A percentile compares a stretch with the other conserved stretches of the same genome.
Conservation (phyloP, 139 green algal species). For the Yamagishiella unicocca region DNA sequence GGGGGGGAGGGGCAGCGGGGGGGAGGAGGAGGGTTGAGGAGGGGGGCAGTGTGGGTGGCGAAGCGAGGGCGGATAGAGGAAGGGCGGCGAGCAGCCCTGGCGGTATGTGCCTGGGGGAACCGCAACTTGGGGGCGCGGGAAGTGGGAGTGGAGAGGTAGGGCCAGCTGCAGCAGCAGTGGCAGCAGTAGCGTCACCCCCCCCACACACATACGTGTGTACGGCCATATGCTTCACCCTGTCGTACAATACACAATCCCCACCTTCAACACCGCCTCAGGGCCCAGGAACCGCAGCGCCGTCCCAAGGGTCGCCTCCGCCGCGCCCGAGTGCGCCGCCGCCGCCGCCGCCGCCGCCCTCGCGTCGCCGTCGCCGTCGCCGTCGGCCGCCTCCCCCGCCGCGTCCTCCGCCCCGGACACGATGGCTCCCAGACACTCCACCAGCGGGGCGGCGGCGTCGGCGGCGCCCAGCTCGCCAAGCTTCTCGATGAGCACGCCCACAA, state of each 20-base stretch:
- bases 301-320: slow-evolving; percentile 77
- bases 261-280: slow-evolving; percentile 73
- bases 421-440: slow-evolving; percentile 67
- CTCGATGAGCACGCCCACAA: slow-evolving; percentile 66
- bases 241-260: too few relatives aligned
- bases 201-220: too few relatives aligned
- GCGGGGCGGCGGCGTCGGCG: slow-evolving; percentile 54
- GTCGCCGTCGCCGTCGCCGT: not conserved
- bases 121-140: too few relatives aligned
- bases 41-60: not conserved
- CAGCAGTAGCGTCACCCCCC: too few relatives aligned
- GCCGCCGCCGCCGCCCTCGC: slow-evolving; percentile 3
- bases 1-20: not conserved
- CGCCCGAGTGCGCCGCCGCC: slow-evolving; percentile 43
- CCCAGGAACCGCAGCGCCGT: slow-evolving; percentile 80
- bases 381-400: slow-evolving; percentile 51
- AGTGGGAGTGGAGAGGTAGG: too few relatives aligned
- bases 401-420: slow-evolving; percentile 74
- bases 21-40: not conserved
- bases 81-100: too few relatives aligned
- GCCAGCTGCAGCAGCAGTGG: too few relatives aligned
- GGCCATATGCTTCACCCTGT: too few relatives aligned
- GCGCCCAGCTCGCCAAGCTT: slow-evolving; percentile 58
- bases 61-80: too few relatives aligned
- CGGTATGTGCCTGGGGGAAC: too few relatives aligned